These are phyloP conservation scores for Fusarium sp. DNA, from an alignment of 2,329 filamentous ascomycete genomes.

Conservation along the genomic window DNA sequence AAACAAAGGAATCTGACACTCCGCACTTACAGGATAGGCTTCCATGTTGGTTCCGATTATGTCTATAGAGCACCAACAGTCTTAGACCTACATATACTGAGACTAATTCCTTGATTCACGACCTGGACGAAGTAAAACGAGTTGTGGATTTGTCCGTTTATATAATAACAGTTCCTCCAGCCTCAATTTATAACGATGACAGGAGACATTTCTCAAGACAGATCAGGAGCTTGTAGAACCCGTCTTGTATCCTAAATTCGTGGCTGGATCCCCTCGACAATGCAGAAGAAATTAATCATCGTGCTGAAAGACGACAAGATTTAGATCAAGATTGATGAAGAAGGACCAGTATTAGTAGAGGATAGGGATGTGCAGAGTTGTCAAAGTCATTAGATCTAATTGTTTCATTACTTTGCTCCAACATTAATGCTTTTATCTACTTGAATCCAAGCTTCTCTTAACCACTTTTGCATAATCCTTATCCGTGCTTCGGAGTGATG, in stretches of 20 bases:
- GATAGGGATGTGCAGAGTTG: too few relatives aligned
- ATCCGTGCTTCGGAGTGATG: conserved; percentile 50
- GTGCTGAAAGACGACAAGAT: background rate
- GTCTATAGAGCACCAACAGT: too few relatives aligned
- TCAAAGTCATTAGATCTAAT: background rate
- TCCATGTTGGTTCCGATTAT: too few relatives aligned
- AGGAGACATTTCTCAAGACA: background rate
- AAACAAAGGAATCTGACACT: too few relatives aligned
- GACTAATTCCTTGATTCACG: too few relatives aligned
- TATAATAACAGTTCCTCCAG: background rate
- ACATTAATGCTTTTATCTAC: background rate
- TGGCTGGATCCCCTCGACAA: background rate
- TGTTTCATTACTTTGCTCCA: background rate
- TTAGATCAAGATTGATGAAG: background rate
- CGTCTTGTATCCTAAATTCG: background rate
- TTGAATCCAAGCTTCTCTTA: conserved; percentile 20
- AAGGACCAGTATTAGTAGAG: background rate
- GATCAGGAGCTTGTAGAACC: background rate
- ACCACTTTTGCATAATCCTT: conserved; percentile 41
- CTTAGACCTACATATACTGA: too few relatives aligned
- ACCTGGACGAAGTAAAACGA: too few relatives aligned
- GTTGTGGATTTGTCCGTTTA: background rate
- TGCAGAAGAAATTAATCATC: background rate
- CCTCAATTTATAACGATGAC: background rate
- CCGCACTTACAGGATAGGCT: too few relatives aligned